A percentile compares a stretch with the other conserved stretches of the same genome.
Conservation (phyloP, 495 filamentous ascomycete genomes). For the Xanthoparmelia taractica region DNA sequence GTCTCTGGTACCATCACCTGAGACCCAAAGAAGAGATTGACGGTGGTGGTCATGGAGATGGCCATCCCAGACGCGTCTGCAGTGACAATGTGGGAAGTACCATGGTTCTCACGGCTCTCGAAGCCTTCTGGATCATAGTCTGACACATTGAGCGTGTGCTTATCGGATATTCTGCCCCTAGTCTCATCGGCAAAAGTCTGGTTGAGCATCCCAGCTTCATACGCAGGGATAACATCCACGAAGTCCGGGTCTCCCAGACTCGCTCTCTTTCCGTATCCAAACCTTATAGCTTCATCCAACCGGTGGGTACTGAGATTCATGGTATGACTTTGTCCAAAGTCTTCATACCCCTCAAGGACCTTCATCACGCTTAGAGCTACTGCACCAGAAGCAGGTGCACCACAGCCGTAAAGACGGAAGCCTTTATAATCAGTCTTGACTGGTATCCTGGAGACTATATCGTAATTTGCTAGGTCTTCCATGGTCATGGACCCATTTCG, state of each 20-base stretch:
- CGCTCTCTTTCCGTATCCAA: constrained; percentile 66
- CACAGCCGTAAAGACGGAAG: constrained; percentile 55
- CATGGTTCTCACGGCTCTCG: constrained; percentile 54
- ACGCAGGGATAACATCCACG: constrained; percentile 49
- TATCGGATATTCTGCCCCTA: constrained; percentile 60
- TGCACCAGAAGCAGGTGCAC: constrained; percentile 64
- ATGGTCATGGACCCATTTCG: constrained; percentile 74
- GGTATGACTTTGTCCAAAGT: constrained; percentile 39
- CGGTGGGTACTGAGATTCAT: constrained; percentile 65
- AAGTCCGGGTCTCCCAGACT: constrained; percentile 74
- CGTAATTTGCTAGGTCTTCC: constrained; percentile 62
- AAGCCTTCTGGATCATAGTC: constrained; percentile 61
- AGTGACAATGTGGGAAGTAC: constrained; percentile 70
- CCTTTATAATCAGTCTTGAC: constrained; percentile 61
- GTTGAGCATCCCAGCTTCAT: constrained; percentile 57
- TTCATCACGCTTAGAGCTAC: constrained; percentile 68
- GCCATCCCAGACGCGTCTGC: constrained; percentile 61
- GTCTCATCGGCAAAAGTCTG: constrained; percentile 46
- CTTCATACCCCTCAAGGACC: constrained; percentile 63
- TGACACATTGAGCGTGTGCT: constrained; percentile 55
- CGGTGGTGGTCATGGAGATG: constrained; percentile 66
- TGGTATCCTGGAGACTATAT: constrained; percentile 48
- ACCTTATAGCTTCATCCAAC: constrained; percentile 77
- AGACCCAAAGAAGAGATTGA: constrained; percentile 80
- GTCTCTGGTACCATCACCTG: constrained; percentile 73